phyloP scores from a whole-genome alignment of 164 flowering plant genomes.

The Taxillus chinensis region DNA sequence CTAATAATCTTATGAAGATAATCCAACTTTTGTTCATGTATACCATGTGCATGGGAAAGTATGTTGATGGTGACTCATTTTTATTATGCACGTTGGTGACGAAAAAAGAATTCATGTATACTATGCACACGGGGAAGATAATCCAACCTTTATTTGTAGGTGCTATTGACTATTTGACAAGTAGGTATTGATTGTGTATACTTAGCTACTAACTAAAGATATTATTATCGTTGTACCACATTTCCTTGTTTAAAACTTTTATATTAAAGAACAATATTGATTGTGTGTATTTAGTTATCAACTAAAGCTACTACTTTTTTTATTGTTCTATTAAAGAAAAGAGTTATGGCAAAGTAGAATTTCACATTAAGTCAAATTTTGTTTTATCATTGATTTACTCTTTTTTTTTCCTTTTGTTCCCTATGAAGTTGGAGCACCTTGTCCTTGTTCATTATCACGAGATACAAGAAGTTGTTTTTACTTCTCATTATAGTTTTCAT shows the following conservation, averaged over 20 bases:
- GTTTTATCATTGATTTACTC: too few species aligned
- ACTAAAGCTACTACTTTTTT: not conserved
- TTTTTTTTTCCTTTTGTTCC: not conserved
- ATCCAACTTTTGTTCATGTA: not conserved
- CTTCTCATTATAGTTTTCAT: not conserved
- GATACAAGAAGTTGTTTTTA: conserved; percentile 65
- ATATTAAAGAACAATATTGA: not conserved
- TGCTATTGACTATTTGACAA: conserved; percentile 97
- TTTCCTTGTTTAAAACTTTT: too few species aligned
- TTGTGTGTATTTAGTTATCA: not conserved
- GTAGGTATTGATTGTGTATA: conserved; percentile 33
- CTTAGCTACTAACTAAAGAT: too few species aligned
- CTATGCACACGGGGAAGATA: conserved; percentile 92
- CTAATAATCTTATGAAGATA: too few species aligned
- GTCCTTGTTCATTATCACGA: conserved; percentile 98
- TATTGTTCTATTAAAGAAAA: not conserved
- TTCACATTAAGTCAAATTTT: too few species aligned
- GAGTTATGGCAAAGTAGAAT: too few species aligned
- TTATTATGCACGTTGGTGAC: conserved; percentile 55
- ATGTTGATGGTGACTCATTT: not conserved
- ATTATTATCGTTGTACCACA: too few species aligned
- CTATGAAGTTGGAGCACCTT: conserved; percentile 72
- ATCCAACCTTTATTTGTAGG: conserved; percentile 77
- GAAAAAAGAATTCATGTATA: conserved; percentile 92
- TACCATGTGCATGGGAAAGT: not conserved